Conservation (phyloP, 1,284 basidiomycete genomes). For the Fistulinella cinereoalba region DNA sequence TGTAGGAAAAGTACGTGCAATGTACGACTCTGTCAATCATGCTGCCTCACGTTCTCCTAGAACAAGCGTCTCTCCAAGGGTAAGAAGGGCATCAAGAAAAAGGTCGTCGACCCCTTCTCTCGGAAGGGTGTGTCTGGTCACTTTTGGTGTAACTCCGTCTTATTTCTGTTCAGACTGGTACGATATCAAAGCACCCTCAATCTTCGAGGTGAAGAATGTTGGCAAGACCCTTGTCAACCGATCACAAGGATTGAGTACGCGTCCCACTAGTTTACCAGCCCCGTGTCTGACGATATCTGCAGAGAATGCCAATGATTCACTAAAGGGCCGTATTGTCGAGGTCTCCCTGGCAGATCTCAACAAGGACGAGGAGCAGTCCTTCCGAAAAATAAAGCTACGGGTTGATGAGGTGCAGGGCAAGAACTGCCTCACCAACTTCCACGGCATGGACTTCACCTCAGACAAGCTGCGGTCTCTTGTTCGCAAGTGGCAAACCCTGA, state of each 20-base stretch:
- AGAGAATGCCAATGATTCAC: conserved; percentile 99
- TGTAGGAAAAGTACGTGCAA: conserved; percentile 82
- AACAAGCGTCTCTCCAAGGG: conserved; percentile 99
- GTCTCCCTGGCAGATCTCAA: conserved; percentile 97
- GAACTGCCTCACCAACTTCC: conserved; percentile 99
- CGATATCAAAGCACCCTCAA: conserved; percentile 98
- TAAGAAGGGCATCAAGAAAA: conserved; percentile 99
- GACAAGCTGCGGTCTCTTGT: conserved; percentile 99
- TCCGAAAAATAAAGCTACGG: conserved; percentile 99
- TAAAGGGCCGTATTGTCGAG: conserved; percentile 97
- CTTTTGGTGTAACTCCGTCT: conserved; percentile 3
- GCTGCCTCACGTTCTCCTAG: conserved; percentile 31
- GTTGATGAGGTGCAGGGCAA: conserved; percentile 98
- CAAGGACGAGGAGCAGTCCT: conserved; percentile 99
- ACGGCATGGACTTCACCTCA: conserved; percentile 99
- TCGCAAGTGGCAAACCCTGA: conserved; percentile 99
- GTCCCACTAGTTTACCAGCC: background rate
- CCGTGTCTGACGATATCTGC: conserved; percentile 17
- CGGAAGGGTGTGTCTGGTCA: conserved; percentile 75
- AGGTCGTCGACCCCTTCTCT: conserved; percentile 99
- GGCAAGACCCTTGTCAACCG: conserved; percentile 99
- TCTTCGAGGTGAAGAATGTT: conserved; percentile 95
- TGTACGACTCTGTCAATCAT: background rate
- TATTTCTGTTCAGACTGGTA: conserved; percentile 82
- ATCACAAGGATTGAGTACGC: conserved; percentile 95